phyloP scores from a whole-genome alignment of 495 filamentous ascomycete species.

The Daldinia bambusicola region DNA sequence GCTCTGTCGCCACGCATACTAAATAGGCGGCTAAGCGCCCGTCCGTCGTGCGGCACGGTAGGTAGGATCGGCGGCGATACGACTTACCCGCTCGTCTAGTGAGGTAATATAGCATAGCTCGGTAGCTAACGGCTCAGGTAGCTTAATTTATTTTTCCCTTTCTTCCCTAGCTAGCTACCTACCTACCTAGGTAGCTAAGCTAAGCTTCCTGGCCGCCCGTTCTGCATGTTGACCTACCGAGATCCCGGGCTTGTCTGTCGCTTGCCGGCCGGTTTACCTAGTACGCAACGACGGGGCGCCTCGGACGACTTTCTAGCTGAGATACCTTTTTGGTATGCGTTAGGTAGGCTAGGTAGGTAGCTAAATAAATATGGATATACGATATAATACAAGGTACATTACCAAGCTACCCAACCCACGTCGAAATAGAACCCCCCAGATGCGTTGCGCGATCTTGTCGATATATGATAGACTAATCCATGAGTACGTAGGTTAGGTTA shows the following conservation, averaged over 20 bases:
- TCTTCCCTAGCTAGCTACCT: background rate
- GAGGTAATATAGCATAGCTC: background rate
- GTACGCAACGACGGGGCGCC: no score
- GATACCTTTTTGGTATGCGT: no score
- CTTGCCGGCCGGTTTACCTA: no score
- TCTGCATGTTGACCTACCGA: no score
- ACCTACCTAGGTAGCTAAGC: no score
- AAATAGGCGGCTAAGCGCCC: slow-evolving; percentile 15
- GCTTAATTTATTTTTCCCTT: no score
- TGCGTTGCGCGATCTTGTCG: background rate
- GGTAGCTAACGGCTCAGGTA: background rate
- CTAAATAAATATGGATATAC: no score
- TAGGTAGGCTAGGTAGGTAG: no score
- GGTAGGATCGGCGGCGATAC: background rate
- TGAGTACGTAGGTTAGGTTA: background rate
- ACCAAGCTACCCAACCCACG: background rate
- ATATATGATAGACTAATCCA: background rate
- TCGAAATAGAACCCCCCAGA: background rate
- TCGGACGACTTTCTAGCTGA: no score
- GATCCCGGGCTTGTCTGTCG: no score
- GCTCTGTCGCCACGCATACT: background rate
- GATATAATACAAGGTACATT: no score
- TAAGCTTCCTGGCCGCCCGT: no score
- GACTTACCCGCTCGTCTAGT: background rate
- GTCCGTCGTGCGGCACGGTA: slow-evolving; percentile 4